Conservation (phyloP, 2,329 filamentous ascomycete species). For the Daldinia sp. region DNA sequence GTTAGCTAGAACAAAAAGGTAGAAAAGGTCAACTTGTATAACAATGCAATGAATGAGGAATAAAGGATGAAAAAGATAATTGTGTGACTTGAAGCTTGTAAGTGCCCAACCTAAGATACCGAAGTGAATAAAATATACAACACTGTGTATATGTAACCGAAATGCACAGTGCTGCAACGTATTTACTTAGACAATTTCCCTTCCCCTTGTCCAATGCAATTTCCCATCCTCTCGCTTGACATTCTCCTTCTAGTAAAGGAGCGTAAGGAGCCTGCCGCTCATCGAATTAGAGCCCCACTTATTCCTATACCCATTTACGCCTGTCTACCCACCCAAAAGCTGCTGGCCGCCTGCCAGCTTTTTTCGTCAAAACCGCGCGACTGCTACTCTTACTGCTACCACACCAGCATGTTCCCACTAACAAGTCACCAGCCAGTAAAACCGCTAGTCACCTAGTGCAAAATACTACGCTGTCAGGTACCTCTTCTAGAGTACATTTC, state of each 20-base stretch:
- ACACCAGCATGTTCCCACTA: slow-evolving; percentile 31
- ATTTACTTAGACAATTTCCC: slow-evolving; percentile 17
- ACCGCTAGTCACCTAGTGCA: slow-evolving; percentile 21
- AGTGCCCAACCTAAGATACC: no score
- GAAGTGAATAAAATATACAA: neutral
- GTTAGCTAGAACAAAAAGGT: neutral
- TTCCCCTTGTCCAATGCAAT: slow-evolving; percentile 46
- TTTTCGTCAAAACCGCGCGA: slow-evolving; percentile 7
- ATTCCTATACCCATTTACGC: slow-evolving; percentile 22
- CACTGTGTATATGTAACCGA: slow-evolving; percentile 30
- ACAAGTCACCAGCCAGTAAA: slow-evolving; percentile 32
- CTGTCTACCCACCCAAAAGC: slow-evolving; percentile 13
- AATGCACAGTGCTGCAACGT: slow-evolving; percentile 15
- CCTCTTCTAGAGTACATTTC: slow-evolving; percentile 4
- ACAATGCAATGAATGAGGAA: no score
- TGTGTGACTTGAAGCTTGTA: slow-evolving; percentile 9
- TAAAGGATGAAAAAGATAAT: slow-evolving; percentile 1
- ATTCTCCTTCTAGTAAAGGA: slow-evolving; percentile 42
- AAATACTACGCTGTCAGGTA: slow-evolving; percentile 7
- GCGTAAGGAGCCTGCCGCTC: slow-evolving; percentile 32
- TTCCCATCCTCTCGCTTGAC: slow-evolving; percentile 47
- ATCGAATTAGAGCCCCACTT: slow-evolving; percentile 38
- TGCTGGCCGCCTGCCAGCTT: slow-evolving; percentile 24
- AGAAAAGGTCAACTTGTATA: neutral
- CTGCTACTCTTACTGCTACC: slow-evolving; percentile 21